Conservation (phyloP, 2,329 filamentous ascomycete species). For the Arthrinium puccinioides region DNA sequence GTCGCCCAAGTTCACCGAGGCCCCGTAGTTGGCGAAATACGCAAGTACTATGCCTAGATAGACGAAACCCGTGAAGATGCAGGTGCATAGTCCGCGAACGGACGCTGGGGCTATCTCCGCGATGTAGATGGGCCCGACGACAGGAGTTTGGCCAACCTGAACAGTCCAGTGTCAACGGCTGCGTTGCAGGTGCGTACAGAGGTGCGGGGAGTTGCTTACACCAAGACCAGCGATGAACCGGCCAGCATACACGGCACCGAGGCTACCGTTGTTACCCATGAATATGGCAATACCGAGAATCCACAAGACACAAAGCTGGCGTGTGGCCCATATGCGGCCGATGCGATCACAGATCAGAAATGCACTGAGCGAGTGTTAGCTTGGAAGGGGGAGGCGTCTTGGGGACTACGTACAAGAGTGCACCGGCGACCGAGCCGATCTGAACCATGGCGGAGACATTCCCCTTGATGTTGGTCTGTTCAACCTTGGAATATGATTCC, state of each 20-base stretch:
- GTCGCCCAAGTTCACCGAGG: slow-evolving; percentile 39
- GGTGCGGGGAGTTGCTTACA: no score
- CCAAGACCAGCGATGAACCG: slow-evolving; percentile 60
- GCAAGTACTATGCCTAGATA: slow-evolving; percentile 73
- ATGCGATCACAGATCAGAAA: slow-evolving; percentile 53
- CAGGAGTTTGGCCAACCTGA: slow-evolving; percentile 61
- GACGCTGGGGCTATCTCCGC: slow-evolving; percentile 64
- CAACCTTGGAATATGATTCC: slow-evolving; percentile 39
- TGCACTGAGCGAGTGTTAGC: slow-evolving; percentile 35
- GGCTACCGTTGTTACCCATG: slow-evolving; percentile 44
- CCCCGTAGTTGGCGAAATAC: slow-evolving; percentile 68
- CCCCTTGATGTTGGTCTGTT: slow-evolving; percentile 61
- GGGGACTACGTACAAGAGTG: slow-evolving; percentile 43
- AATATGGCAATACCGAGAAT: slow-evolving; percentile 51
- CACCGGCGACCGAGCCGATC: slow-evolving; percentile 66
- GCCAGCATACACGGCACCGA: slow-evolving; percentile 55
- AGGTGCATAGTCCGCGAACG: slow-evolving; percentile 66
- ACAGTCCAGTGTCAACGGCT: no score
- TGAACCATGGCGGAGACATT: slow-evolving; percentile 81
- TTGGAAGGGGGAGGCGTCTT: no score
- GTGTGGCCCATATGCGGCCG: slow-evolving; percentile 56
- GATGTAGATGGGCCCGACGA: slow-evolving; percentile 64
- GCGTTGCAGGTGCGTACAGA: no score
- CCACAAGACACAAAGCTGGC: slow-evolving; percentile 50
- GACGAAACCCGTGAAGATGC: slow-evolving; percentile 62